phyloP scores from a whole-genome alignment of 2,329 filamentous ascomycete species.

The Botrytis squamosa region DNA sequence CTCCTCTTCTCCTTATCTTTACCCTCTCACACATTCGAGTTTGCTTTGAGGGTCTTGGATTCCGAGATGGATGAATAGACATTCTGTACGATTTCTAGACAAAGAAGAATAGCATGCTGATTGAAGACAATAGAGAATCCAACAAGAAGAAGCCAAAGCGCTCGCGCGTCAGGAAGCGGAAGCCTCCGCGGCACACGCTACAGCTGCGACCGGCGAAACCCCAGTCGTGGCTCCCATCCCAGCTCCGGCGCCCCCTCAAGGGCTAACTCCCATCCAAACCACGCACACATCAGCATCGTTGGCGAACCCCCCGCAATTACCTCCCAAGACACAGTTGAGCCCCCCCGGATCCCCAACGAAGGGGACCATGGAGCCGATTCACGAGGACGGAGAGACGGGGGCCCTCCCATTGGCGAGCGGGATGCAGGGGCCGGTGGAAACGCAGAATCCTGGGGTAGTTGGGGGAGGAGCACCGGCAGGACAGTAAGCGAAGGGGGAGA shows the following conservation, averaged over 20 bases:
- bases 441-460: not conserved
- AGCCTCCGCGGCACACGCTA: not conserved
- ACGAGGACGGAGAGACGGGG: not conserved
- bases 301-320: not conserved
- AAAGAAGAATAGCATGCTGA: not conserved
- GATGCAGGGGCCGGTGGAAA: not conserved
- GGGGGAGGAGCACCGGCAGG: not conserved
- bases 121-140: constrained; percentile 11
- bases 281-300: not conserved
- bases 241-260: not conserved
- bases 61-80: not conserved
- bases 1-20: not conserved
- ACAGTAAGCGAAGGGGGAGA: not conserved
- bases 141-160: constrained; percentile 18
- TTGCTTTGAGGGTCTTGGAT: not conserved
- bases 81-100: not conserved
- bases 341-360: not conserved
- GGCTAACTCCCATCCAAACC: too few relatives aligned
- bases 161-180: constrained; percentile 7
- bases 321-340: not conserved
- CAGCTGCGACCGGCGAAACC: not conserved
- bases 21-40: constrained; percentile 1
- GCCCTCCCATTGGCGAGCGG: not conserved
- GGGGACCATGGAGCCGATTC: constrained; percentile 6
- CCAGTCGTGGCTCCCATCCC: not conserved